These are phyloP conservation scores for Entelexis paramagnoliae DNA, from an alignment of 1,139 yeast genomes.

Conservation along the genomic window DNA sequence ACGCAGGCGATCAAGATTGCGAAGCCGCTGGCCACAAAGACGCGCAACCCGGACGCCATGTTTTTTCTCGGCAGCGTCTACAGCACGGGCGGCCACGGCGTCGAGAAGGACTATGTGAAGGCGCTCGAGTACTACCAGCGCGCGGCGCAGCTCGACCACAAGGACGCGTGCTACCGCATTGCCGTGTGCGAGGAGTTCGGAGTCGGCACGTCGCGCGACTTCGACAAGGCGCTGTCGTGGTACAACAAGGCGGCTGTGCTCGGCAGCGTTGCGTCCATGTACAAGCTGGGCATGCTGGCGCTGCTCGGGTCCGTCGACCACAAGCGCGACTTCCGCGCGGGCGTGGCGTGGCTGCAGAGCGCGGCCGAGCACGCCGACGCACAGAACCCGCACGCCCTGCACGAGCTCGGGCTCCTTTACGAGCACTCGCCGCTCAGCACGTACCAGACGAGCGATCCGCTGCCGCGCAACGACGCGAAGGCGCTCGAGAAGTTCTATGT, in stretches of 20 bases:
- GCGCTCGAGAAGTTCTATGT: conserved; percentile 61
- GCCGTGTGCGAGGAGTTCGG: conserved; percentile 63
- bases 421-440: conserved; percentile 39
- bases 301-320: conserved; percentile 41
- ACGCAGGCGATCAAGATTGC: conserved; percentile 48
- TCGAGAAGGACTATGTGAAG: conserved; percentile 46
- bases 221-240: conserved; percentile 41
- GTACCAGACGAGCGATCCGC: conserved; percentile 16
- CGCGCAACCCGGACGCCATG: conserved; percentile 42
- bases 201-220: conserved; percentile 44
- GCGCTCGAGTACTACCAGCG: conserved; percentile 50
- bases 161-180: conserved; percentile 52
- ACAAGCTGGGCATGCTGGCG: conserved; percentile 54
- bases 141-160: conserved; percentile 48
- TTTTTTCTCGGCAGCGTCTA: conserved; percentile 51
- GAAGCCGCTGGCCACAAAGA: conserved; percentile 39
- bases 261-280: conserved; percentile 54
- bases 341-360: conserved; percentile 46
- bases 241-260: conserved; percentile 49
- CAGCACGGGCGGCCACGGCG: conserved; percentile 45
- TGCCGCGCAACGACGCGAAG: conserved; percentile 36
- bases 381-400: conserved; percentile 46
- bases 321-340: conserved; percentile 39
- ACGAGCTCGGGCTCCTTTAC: conserved; percentile 59
- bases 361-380: conserved; percentile 42